Conservation (phyloP, 2,329 filamentous ascomycete species). For the Fusarium palustre region DNA sequence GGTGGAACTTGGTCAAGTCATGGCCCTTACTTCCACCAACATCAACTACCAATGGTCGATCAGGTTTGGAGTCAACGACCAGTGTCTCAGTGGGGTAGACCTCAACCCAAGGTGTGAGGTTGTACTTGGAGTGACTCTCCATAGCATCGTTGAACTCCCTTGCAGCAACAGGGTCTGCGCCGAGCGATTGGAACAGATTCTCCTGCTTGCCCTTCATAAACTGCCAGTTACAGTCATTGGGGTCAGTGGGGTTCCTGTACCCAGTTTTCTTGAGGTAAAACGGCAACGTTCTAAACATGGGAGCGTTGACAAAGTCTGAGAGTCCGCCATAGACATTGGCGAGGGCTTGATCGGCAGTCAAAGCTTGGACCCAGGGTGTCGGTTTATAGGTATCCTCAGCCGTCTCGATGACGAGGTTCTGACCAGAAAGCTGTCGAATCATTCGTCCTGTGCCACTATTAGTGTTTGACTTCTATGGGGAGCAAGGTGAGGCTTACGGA, state of each 20-base stretch:
- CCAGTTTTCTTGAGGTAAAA: slow-evolving; percentile 49
- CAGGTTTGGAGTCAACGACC: slow-evolving; percentile 44
- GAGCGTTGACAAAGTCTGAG: slow-evolving; percentile 50
- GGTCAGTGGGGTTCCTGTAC: slow-evolving; percentile 52
- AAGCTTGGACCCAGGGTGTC: slow-evolving; percentile 50
- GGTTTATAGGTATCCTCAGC: slow-evolving; percentile 51
- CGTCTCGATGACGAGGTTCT: slow-evolving; percentile 51
- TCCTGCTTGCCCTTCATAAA: slow-evolving; percentile 44
- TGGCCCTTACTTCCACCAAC: slow-evolving; percentile 54
- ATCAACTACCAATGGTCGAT: slow-evolving; percentile 50
- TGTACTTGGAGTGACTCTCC: slow-evolving; percentile 55
- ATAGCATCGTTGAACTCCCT: slow-evolving; percentile 53
- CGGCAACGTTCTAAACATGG: slow-evolving; percentile 50
- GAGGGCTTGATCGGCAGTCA: slow-evolving; percentile 48
- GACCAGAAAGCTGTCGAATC: slow-evolving; percentile 52
- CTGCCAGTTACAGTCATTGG: slow-evolving; percentile 51
- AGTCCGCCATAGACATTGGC: slow-evolving; percentile 50
- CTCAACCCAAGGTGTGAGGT: slow-evolving; percentile 53
- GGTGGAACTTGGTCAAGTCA: slow-evolving; percentile 51
- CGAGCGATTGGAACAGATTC: slow-evolving; percentile 51
- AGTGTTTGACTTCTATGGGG: neutral
- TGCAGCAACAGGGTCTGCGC: slow-evolving; percentile 45
- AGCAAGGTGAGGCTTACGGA: slow-evolving; percentile 42
- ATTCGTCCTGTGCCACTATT: slow-evolving; percentile 45
- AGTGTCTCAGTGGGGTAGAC: slow-evolving; percentile 51